Evolutionary conservation across 2,329 filamentous ascomycete species (phyloP), one percentile per base, ranked within the genome.

Genomic region (Alternaria panax): DNA sequence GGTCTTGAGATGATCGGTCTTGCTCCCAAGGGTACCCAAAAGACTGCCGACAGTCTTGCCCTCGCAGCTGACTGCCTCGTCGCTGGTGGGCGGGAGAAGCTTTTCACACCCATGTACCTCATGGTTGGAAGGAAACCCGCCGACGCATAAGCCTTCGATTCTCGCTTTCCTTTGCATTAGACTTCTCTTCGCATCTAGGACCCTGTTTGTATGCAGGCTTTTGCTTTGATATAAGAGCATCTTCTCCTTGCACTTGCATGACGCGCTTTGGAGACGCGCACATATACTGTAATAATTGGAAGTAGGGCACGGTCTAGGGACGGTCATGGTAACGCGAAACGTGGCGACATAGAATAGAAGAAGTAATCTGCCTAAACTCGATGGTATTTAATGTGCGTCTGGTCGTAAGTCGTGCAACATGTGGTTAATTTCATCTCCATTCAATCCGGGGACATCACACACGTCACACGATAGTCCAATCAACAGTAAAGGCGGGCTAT

Each of bases 71-170:
- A 97, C 79, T 91, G 88, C 71, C 83, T 98, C 51, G 93, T 97
- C 22, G 92, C 91, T 47, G 94, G 94, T 80, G 94, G 89, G 34
- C 87, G 88, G 78, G 85, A 93, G 82, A 91, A 96, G 79, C 86
- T 98, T n/a, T 98, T 98, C 82, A 98, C 94, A 1, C 94, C 94
- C 57, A 98, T 98, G 94, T 97, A 97, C 82, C 84, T 98, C 75
- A 97, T 97, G 92, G 87, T 97, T 60, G 94, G 88, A 62, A 88
- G 92, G 81, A 97, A 97, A 85, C 92, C 94, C n/a, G 68, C 63
- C 12, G 52, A 70, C 32, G 73, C 74, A 51, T 76, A 72, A 59
- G 63, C 32, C 32, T 51, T 57, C 24, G 22, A 42, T 59, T 63
- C 52, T 61, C 47, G 62, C 36, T 58, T 50, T 42, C 64, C 42